Percentiles rank a stretch among this genome's conserved stretches.
Evolutionary conservation across 495 filamentous ascomycete species (phyloP).

Genomic region (Xylaria intraflava): DNA sequence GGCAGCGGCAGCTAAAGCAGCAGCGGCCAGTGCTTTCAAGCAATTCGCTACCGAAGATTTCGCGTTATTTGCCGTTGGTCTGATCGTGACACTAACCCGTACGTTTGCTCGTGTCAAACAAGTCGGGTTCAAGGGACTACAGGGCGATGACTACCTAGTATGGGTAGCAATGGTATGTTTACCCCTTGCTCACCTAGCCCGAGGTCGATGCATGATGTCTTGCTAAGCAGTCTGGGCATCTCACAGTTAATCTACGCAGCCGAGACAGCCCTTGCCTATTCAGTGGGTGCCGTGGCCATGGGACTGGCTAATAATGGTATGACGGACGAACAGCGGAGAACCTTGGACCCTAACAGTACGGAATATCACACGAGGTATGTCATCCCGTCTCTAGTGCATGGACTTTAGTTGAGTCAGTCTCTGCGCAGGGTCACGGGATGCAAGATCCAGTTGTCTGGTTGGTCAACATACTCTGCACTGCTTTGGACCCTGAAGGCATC

Average conservation of each 20-base stretch:
- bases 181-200: not conserved
- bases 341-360: conserved; percentile 37
- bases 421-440: conserved; percentile 46
- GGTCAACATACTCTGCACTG: conserved; percentile 50
- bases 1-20: conserved; percentile 28
- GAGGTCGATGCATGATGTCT: not conserved
- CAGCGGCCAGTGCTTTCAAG: conserved; percentile 20
- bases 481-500: conserved; percentile 50
- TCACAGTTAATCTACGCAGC: conserved; percentile 30
- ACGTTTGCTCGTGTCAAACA: conserved; percentile 31
- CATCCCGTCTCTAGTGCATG: not conserved
- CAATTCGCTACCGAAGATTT: conserved; percentile 39
- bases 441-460: conserved; percentile 52
- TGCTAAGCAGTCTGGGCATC: not conserved
- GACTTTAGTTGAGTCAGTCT: not conserved
- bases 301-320: conserved; percentile 58
- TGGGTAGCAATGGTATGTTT: conserved; percentile 37
- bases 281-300: conserved; percentile 36
- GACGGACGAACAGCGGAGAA: conserved; percentile 44
- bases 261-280: conserved; percentile 33
- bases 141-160: conserved; percentile 35
- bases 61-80: conserved; percentile 39
- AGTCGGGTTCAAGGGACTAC: conserved; percentile 29
- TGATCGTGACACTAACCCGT: conserved; percentile 28
- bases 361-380: conserved; percentile 39